A percentile compares a stretch with the other conserved stretches of the same genome.
Evolutionary conservation across 768 basidiomycete species (phyloP).

Genomic region (Coprinellus micaceus): DNA sequence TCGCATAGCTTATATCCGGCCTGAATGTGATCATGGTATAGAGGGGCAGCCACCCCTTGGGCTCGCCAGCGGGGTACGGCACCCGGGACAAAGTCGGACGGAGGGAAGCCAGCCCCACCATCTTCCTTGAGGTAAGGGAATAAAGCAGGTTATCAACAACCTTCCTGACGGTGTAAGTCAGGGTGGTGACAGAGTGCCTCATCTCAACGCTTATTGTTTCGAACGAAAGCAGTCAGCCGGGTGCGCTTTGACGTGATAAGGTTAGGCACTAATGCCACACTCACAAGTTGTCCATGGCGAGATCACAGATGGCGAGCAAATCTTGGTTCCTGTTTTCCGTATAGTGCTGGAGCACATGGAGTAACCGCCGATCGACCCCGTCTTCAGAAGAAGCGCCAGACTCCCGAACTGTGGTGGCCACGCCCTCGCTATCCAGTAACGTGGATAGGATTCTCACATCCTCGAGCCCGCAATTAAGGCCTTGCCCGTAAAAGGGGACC

Average conservation of each 20-base stretch:
- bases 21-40: constrained; percentile 99
- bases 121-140: constrained; percentile 50
- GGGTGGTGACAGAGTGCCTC: constrained; percentile 87
- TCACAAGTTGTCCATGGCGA: constrained; percentile 97
- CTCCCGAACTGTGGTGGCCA: constrained; percentile 42
- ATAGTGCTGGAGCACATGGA: constrained; percentile 70
- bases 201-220: constrained; percentile 79
- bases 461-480: constrained; percentile 95
- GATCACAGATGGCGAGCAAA: constrained; percentile 83
- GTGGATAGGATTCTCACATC: constrained; percentile 88
- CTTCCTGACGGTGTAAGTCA: constrained; percentile 75
- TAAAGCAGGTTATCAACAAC: constrained; percentile 73
- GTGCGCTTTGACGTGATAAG: constrained; percentile 19
- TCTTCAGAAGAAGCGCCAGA: constrained; percentile 27
- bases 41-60: constrained; percentile 83
- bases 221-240: constrained; percentile 16
- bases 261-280: constrained; percentile 31
- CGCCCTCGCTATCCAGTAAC: constrained; percentile 67
- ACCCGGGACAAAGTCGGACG: constrained; percentile 43
- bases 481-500: constrained; percentile 99
- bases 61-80: constrained; percentile 57
- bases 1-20: constrained; percentile 89
- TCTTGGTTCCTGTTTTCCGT: constrained; percentile 82
- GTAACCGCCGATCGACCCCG: constrained; percentile 53
- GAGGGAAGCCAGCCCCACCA: constrained; percentile 44